Evolutionary conservation across 495 filamentous ascomycete genomes (phyloP), one percentile per base, ranked within the genome.

Genomic region (Hypoxylon cercidicola): DNA sequence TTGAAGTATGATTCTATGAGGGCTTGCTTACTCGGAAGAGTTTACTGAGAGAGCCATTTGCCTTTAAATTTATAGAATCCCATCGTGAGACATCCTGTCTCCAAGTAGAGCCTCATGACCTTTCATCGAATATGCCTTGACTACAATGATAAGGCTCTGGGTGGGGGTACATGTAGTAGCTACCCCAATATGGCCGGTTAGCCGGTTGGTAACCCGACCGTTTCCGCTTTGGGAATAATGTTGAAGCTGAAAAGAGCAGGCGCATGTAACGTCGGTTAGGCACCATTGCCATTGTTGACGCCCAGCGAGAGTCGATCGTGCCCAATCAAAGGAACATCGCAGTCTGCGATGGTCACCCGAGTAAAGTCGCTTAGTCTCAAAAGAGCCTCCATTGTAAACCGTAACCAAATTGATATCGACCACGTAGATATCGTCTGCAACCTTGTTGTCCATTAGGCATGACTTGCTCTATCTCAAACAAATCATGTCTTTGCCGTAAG

Each of bases 341-440:
- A 40, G 40, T 32, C 28, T 25, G 12, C 37, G 37, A 40, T 16
- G 45, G 34, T 44, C 51, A 15, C 23, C 35, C 30, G 40, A 40
- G 45, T 35, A 32, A 11, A 43, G 8, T 19, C 15, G 7, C n/a
- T 16, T 8, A 20, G 16, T 43, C 39, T 43, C 25, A 44, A 21
- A 15, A 20, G 18, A 46, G 39, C 51, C 51, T 52, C 30, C 3
- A 61, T 61, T 5, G 28, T 46, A 13, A 1, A 25, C 32, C 23
- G 45, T 28, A 20, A 50, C n/a, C 45, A 51, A 32, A 40, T 44
- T 61, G 21, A 28, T 23, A 41, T 9, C 41, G 21, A 45, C 51
- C 56, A 56, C 51, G 63, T 56, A 57, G 56, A 40, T 44, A 49
- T 60, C 39, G 63, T 61, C 52, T 45, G 63, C 41, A 51, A 56